Evolutionary conservation across 768 basidiomycete species (phyloP), one percentile per base, ranked within the genome.

Genomic region (Pleurotus sapidus): DNA sequence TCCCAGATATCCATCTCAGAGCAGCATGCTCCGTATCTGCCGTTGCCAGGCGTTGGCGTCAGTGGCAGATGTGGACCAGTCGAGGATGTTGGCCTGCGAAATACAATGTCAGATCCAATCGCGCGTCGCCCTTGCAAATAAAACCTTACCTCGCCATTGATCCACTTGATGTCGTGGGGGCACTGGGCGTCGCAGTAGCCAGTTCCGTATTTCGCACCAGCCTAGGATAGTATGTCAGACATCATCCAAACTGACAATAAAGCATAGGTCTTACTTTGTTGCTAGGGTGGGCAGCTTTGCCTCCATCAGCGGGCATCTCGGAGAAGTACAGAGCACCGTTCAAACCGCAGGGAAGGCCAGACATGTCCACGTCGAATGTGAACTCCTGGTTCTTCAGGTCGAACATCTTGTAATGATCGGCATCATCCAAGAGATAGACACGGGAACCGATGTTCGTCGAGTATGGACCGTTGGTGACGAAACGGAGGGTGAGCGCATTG

Each of bases 311-410:
- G 15, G 39, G 12, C 53, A 55, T 55, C 53, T 55, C 39, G 20
- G 53, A 18, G 5, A 55, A 55, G 53, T 55, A 55, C 64, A 50
- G 49, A 12, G 49, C 49, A 9, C 49, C 49, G 14, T 50, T 50
- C 30, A 50, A 15, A 17, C 49, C 53, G 25, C 53, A 55, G 23
- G 76, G 77, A 53, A 84, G 74, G 64, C 80, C 72, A 59, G 81
- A 80, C 60, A 84, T 74, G 66, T 84, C 81, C 64, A 84, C 81
- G 68, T 82, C 81, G 72, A 84, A 84, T 54, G 80, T 76, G 72
- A 84, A 83, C 70, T 84, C 83, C 65, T 81, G 73, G 76, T 83
- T 83, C 57, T 75, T 65, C 58, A 82, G 67, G 62, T 72, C 69
- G 71, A 76, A 74, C 64, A 71, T 65, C 61, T n/a, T 11, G 49